Conservation (phyloP, 2,329 filamentous ascomycete genomes). For the Microcyclosporella mali region DNA sequence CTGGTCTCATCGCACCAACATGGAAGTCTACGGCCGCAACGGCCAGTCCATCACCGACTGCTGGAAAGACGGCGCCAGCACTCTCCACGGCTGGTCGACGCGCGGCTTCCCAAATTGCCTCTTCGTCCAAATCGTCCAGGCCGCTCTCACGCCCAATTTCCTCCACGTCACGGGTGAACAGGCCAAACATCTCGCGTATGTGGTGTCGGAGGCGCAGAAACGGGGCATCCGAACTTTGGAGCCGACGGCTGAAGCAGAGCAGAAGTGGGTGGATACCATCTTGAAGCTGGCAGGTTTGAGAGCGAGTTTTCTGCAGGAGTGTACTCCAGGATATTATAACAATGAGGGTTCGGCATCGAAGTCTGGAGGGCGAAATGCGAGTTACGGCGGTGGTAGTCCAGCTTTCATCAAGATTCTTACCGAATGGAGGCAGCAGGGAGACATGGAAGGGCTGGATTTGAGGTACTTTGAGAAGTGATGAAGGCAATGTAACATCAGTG, state of each 20-base stretch:
- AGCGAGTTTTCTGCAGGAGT: constrained; percentile 37
- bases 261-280: constrained; percentile 42
- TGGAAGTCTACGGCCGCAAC: constrained; percentile 36
- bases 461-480: constrained; percentile 6
- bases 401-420: constrained; percentile 19
- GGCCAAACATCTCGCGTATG: constrained; percentile 41
- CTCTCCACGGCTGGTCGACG: constrained; percentile 48
- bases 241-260: constrained; percentile 41
- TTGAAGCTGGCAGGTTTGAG: constrained; percentile 37
- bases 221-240: constrained; percentile 35
- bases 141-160: constrained; percentile 37
- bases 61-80: constrained; percentile 39
- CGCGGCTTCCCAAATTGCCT: constrained; percentile 52
- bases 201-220: constrained; percentile 35
- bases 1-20: constrained; percentile 24
- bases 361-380: constrained; percentile 12
- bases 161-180: constrained; percentile 34
- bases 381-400: constrained; percentile 16
- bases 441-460: constrained; percentile 17
- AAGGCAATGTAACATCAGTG: neutral
- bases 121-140: constrained; percentile 41
- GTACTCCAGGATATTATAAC: constrained; percentile 51
- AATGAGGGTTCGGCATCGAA: constrained; percentile 33
- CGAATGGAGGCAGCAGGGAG: constrained; percentile 15
- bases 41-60: constrained; percentile 43